Base-by-base conservation (phyloP, 352 stramenopile genomes). In the Globisporangium spinosum region DNA sequence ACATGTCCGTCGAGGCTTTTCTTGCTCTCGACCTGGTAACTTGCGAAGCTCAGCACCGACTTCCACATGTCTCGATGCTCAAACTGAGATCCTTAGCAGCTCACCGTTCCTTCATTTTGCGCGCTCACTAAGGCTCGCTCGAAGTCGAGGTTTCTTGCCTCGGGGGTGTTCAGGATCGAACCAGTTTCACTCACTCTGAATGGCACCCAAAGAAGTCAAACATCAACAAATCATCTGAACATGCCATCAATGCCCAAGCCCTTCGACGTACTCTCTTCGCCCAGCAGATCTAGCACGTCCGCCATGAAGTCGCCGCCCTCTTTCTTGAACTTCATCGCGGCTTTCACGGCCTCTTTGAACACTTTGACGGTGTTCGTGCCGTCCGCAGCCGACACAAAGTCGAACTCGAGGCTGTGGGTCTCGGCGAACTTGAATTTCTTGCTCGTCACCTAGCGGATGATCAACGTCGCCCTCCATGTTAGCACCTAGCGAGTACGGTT, bases 401-500 rank as follows among this genome's bases (percentile, higher is more conserved):
- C 94, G 70, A 99, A 98, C 8, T 92, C 89, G 27, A 99, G 80
- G 75, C 95, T 94, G 77, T 98, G 83, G 27, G 95, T 95, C 75
- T 90, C 83, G 43, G 94, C 90, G 70, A 99, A 99, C 76, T 98
- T 98, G 73, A 98, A 98, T 69, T 95, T 95, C 77, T 99, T 98
- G 71, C 73, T 96, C 10, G 96, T 99, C n/a, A 98, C 93, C 89
- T 97, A 6, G 57, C 5, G 8, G 1, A 55, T 35, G 10, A 2
- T 45, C 38, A 45, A 45, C 13, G 38, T 20, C 38, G 13, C 5
- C 12, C 13, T 45, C 38, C 38, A 45, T 6, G 38, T 45, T 17
- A 40, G 35, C 10, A 15, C 35, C 9, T 13, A 40, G 12, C 35
- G 35, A 40, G 9, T 40, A 40, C 35, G 35, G 35, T 20, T 45